Percentiles rank a stretch among this genome's conserved stretches.
Conservation (phyloP, 371 early-diverging fungal genomes). For the Mortierella sp. region DNA sequence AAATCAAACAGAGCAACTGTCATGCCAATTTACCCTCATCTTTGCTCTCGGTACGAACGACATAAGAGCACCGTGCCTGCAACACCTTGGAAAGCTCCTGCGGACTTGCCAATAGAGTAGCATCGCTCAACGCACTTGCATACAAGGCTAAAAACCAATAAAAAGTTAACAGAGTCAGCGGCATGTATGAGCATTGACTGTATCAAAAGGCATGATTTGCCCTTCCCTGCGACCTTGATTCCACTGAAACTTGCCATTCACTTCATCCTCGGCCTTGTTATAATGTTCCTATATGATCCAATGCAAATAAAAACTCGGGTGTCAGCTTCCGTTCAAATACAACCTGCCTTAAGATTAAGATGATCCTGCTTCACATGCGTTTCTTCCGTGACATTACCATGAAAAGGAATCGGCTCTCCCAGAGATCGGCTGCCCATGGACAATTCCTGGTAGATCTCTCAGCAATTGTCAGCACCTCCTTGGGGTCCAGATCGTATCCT, state of each 20-base stretch:
- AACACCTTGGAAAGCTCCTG: constrained; percentile 40
- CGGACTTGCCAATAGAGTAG: constrained; percentile 20
- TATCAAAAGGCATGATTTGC: neutral
- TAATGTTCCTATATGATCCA: constrained; percentile 26
- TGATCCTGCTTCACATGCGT: neutral
- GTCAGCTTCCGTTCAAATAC: neutral
- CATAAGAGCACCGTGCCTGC: constrained; percentile 29
- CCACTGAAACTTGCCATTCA: constrained; percentile 17
- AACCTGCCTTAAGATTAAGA: neutral
- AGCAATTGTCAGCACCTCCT: constrained; percentile 21
- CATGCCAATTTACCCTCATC: constrained; percentile 15
- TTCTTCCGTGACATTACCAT: constrained; percentile 16
- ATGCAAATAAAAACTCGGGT: neutral
- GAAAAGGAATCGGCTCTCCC: constrained; percentile 35
- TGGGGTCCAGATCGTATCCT: constrained; percentile 30
- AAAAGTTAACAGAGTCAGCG: no score
- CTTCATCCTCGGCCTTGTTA: constrained; percentile 21
- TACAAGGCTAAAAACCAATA: constrained; percentile 8
- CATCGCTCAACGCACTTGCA: constrained; percentile 26
- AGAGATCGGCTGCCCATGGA: constrained; percentile 53
- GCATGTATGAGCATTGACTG: neutral
- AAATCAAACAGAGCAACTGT: no score
- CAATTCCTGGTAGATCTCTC: constrained; percentile 39
- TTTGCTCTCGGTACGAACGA: constrained; percentile 13
- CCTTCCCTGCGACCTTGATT: neutral